Conservation (phyloP, 495 filamentous ascomycete species). For the Gamarada debralockiae region DNA sequence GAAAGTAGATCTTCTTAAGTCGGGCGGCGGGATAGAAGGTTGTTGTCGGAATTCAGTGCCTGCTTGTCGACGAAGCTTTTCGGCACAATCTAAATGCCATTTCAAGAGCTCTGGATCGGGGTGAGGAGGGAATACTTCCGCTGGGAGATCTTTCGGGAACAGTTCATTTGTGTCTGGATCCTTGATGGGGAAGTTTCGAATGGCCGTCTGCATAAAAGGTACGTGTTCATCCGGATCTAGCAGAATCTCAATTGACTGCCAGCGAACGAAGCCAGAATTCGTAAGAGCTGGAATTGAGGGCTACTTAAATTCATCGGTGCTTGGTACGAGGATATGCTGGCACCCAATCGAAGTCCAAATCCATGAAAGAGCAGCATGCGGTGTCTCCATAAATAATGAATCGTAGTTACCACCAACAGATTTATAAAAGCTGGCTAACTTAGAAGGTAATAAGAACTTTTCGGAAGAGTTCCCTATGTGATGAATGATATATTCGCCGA, state of each 20-base stretch:
- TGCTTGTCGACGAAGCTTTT: constrained; percentile 43
- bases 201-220: constrained; percentile 75
- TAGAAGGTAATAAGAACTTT: constrained; percentile 67
- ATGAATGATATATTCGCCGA: constrained; percentile 80
- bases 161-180: constrained; percentile 64
- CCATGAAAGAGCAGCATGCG: constrained; percentile 69
- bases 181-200: constrained; percentile 67
- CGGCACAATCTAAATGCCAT: constrained; percentile 76
- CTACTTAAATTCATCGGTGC: constrained; percentile 62
- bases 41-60: too few species aligned
- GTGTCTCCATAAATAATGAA: constrained; percentile 74
- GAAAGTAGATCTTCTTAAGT: too few species aligned
- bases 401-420: constrained; percentile 89
- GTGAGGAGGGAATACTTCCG: constrained; percentile 66
- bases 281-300: constrained; percentile 83
- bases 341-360: constrained; percentile 92
- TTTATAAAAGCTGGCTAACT: constrained; percentile 86
- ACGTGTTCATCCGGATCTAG: constrained; percentile 87
- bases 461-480: constrained; percentile 60
- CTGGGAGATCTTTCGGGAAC: constrained; percentile 77
- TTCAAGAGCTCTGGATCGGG: constrained; percentile 73
- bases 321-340: constrained; percentile 71
- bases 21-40: too few species aligned
- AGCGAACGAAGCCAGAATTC: constrained; percentile 78
- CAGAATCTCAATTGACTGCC: constrained; percentile 90